phyloP scores from a whole-genome alignment of 306 rosid species.

The Acacia acuminata region DNA sequence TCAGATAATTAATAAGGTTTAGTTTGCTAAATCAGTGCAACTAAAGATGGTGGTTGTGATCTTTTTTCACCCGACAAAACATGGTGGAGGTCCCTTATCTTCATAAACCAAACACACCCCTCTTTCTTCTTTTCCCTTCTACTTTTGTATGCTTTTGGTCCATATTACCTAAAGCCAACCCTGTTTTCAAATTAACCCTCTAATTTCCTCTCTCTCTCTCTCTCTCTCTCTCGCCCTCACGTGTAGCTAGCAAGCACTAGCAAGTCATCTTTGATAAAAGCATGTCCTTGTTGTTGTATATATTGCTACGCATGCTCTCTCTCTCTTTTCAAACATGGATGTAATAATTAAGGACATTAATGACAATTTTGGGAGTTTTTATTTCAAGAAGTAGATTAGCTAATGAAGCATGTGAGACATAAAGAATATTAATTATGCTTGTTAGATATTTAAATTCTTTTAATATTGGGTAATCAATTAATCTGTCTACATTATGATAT shows the following conservation, averaged over 20 bases:
- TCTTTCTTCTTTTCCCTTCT: conserved; percentile 24
- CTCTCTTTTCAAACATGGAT: conserved; percentile 17
- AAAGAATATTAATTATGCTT: not conserved
- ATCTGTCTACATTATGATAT: conserved; percentile 4
- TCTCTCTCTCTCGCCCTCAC: conserved; percentile 17
- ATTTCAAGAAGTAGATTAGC: not conserved
- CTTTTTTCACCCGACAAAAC: conserved; percentile 55
- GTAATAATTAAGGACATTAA: not conserved
- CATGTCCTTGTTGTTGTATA: not conserved
- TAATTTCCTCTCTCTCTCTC: conserved; percentile 6
- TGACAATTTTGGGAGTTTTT: not conserved
- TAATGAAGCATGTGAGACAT: not conserved
- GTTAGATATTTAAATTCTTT: not conserved
- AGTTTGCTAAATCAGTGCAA: conserved; percentile 21
- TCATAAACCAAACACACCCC: conserved; percentile 40
- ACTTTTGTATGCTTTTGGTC: conserved; percentile 37
- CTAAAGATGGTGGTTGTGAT: conserved; percentile 35
- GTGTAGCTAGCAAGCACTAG: conserved; percentile 24
- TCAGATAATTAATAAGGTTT: conserved; percentile 1
- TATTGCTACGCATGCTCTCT: not conserved
- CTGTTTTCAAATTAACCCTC: conserved; percentile 33
- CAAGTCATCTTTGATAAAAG: conserved; percentile 3
- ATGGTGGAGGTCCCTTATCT: conserved; percentile 58
- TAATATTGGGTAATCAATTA: conserved; percentile 2
- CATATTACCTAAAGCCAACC: conserved; percentile 47